Conservation (phyloP, 257 asterid genomes). For the Fraxinus cuspidata region DNA sequence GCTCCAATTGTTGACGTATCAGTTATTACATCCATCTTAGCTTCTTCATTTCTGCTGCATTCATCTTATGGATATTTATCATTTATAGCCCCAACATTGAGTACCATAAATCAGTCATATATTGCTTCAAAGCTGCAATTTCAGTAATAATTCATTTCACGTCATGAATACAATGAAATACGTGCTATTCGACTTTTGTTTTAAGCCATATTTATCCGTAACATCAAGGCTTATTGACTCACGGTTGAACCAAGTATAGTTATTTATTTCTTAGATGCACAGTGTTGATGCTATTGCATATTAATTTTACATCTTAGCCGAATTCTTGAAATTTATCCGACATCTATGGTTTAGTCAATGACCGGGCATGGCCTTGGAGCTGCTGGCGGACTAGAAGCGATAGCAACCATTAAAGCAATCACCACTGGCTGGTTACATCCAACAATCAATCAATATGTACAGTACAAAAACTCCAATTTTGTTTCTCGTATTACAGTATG, state of each 20-base stretch:
- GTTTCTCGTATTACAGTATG: background rate
- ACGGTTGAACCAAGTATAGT: background rate
- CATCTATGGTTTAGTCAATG: slow-evolving; percentile 34
- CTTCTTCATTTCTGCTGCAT: background rate
- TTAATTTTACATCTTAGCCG: background rate
- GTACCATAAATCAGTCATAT: too few species aligned
- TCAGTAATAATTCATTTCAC: too few species aligned
- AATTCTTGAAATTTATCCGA: background rate
- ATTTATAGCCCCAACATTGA: too few species aligned
- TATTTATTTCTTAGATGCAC: background rate
- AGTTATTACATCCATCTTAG: background rate
- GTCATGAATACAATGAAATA: background rate
- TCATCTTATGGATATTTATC: background rate
- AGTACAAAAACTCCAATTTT: background rate
- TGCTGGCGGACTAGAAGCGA: slow-evolving; percentile 52
- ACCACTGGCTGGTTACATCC: slow-evolving; percentile 51
- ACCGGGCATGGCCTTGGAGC: slow-evolving; percentile 51
- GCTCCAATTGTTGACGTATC: too few species aligned
- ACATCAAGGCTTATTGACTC: background rate
- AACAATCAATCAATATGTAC: slow-evolving; percentile 47
- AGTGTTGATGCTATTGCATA: background rate
- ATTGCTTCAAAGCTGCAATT: too few species aligned
- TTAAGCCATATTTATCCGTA: background rate
- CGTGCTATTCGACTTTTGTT: background rate
- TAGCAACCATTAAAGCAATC: slow-evolving; percentile 49